Conservation (phyloP, 2,329 filamentous ascomycete genomes). For the Magnaporthiopsis incrustans region DNA sequence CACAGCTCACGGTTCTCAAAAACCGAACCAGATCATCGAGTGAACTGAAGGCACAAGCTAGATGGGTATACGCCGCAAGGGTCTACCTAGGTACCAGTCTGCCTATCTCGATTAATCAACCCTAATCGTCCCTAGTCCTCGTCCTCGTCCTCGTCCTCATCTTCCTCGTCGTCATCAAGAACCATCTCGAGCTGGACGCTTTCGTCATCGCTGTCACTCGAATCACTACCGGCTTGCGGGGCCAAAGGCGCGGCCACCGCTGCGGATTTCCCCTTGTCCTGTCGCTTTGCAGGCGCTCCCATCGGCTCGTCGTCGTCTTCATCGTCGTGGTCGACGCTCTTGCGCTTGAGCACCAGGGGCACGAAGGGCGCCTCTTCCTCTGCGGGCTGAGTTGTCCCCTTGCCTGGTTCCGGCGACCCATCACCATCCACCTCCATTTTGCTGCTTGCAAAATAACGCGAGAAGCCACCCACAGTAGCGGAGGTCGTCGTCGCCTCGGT, state of each 20-base stretch:
- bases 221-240: slow-evolving; percentile 30
- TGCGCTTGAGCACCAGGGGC: slow-evolving; percentile 29
- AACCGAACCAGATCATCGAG: no score
- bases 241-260: neutral
- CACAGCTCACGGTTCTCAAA: no score
- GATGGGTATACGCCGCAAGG: no score
- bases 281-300: slow-evolving; percentile 16
- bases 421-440: slow-evolving; percentile 3
- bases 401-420: neutral
- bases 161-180: slow-evolving; percentile 43
- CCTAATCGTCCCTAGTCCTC: slow-evolving; percentile 8
- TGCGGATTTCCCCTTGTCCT: slow-evolving; percentile 12
- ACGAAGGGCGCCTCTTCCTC: slow-evolving; percentile 8
- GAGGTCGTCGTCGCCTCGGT: slow-evolving; percentile 9
- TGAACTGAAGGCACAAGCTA: no score
- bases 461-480: slow-evolving; percentile 3
- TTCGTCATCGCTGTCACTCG: slow-evolving; percentile 36
- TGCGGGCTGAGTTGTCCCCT: neutral
- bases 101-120: slow-evolving; percentile 14
- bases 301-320: slow-evolving; percentile 26
- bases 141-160: slow-evolving; percentile 21
- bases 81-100: no score
- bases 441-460: slow-evolving; percentile 1
- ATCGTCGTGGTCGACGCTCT: slow-evolving; percentile 32
- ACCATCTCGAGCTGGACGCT: slow-evolving; percentile 54